Evolutionary conservation across 495 filamentous ascomycete species (phyloP).

Genomic region (Lophium mytilinum): DNA sequence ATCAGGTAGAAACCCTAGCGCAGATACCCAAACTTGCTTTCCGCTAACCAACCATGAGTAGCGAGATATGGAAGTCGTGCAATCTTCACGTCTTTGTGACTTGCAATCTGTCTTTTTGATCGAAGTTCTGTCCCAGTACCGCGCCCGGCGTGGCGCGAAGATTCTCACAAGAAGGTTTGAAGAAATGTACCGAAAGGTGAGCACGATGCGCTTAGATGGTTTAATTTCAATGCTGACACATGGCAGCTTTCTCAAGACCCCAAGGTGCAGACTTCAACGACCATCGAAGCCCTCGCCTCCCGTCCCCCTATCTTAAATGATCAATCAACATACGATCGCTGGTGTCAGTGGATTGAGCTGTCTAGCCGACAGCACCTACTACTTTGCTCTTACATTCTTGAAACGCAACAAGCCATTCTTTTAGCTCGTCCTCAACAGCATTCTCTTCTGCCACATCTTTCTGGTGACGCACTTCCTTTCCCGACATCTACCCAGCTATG

Average conservation of each 20-base stretch:
- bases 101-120: conserved; percentile 30
- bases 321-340: conserved; percentile 12
- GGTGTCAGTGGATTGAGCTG: conserved; percentile 18
- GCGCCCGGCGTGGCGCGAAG: conserved; percentile 26
- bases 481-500: conserved; percentile 17
- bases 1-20: conserved; percentile 26
- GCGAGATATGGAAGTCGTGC: conserved; percentile 19
- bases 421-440: conserved; percentile 19
- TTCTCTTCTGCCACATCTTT: conserved; percentile 4
- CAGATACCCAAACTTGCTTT: not conserved
- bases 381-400: conserved; percentile 28
- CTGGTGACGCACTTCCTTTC: conserved; percentile 26
- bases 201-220: not conserved
- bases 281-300: conserved; percentile 2
- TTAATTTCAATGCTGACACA: not conserved
- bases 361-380: conserved; percentile 26
- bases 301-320: conserved; percentile 4
- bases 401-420: conserved; percentile 28
- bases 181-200: conserved; percentile 24
- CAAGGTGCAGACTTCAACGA: conserved; percentile 6
- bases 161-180: conserved; percentile 28
- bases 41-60: conserved; percentile 12
- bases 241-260: conserved; percentile 20
- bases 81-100: conserved; percentile 27
- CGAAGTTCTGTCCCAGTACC: conserved; percentile 31